Evolutionary conservation across 2,329 filamentous ascomycete genomes (phyloP).

Genomic region (Monilinia vaccinii-corymbosi): DNA sequence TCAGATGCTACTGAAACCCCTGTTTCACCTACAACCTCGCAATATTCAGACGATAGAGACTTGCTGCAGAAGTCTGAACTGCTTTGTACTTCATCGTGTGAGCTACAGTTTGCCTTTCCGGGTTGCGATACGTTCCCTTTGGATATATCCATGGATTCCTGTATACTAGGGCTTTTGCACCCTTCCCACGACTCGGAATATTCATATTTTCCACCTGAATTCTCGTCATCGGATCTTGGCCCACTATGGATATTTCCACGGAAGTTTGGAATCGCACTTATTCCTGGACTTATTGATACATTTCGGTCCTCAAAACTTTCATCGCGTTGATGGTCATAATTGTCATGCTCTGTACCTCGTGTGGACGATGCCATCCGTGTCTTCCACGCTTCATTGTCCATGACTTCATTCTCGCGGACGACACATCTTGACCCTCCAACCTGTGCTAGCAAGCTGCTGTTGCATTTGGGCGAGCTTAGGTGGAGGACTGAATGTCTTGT

Average conservation of each 20-base stretch:
- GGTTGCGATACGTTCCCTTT: background rate
- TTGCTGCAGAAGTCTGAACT: background rate
- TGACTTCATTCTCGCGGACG: conserved; percentile 18
- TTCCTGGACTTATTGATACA: conserved; percentile 19
- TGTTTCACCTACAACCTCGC: background rate
- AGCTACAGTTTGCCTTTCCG: background rate
- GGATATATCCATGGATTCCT: background rate
- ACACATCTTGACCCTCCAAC: conserved; percentile 16
- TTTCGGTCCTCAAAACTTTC: background rate
- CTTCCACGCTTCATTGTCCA: conserved; percentile 26
- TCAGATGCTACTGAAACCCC: no score
- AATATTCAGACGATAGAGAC: background rate
- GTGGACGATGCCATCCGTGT: conserved; percentile 19
- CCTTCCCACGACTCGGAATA: background rate
- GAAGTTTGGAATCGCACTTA: conserved; percentile 14
- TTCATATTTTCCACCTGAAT: background rate
- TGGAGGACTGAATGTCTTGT: conserved; percentile 15
- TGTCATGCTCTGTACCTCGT: background rate
- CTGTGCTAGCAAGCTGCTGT: conserved; percentile 22
- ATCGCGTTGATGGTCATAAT: background rate
- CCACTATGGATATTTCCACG: no score
- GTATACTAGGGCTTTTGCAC: background rate
- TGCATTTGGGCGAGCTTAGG: conserved; percentile 14
- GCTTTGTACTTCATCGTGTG: background rate
- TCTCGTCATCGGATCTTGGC: background rate